Conservation (phyloP, 371 early-diverging fungal species). For the Haplosporangium sp. region DNA sequence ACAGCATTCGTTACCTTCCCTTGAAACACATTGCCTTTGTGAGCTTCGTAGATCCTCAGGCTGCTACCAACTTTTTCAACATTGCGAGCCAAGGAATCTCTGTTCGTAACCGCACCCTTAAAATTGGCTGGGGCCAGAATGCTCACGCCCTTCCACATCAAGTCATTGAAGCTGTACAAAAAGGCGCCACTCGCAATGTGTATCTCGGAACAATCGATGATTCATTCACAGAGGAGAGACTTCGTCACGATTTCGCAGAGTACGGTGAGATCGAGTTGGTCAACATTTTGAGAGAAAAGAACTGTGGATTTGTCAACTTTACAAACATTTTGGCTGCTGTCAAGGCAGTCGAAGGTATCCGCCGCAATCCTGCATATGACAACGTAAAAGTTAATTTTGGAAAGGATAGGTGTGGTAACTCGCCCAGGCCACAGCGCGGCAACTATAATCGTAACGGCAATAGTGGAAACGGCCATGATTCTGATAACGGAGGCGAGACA, state of each 20-base stretch:
- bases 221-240: slow-evolving; percentile 62
- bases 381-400: slow-evolving; percentile 80
- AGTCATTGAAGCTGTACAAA: slow-evolving; percentile 71
- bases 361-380: slow-evolving; percentile 65
- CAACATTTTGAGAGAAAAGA: slow-evolving; percentile 80
- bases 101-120: slow-evolving; percentile 78
- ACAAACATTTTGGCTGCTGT: slow-evolving; percentile 76
- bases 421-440: slow-evolving; percentile 41
- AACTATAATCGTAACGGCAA: slow-evolving; percentile 22
- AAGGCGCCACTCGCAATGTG: slow-evolving; percentile 87
- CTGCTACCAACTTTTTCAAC: slow-evolving; percentile 72
- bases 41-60: slow-evolving; percentile 80
- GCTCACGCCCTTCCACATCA: slow-evolving; percentile 64
- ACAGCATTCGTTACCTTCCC: slow-evolving; percentile 76
- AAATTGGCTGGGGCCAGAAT: slow-evolving; percentile 86
- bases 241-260: slow-evolving; percentile 75
- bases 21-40: slow-evolving; percentile 88
- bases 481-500: slow-evolving; percentile 18
- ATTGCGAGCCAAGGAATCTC: slow-evolving; percentile 71
- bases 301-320: slow-evolving; percentile 89
- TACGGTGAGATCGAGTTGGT: slow-evolving; percentile 87
- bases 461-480: slow-evolving; percentile 10
- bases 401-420: slow-evolving; percentile 85
- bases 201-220: slow-evolving; percentile 81
- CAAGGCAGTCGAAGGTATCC: slow-evolving; percentile 76